Evolutionary conservation across 1,284 basidiomycete species (phyloP), one percentile per base, ranked within the genome.

Genomic region (Dichomitus squalens): DNA sequence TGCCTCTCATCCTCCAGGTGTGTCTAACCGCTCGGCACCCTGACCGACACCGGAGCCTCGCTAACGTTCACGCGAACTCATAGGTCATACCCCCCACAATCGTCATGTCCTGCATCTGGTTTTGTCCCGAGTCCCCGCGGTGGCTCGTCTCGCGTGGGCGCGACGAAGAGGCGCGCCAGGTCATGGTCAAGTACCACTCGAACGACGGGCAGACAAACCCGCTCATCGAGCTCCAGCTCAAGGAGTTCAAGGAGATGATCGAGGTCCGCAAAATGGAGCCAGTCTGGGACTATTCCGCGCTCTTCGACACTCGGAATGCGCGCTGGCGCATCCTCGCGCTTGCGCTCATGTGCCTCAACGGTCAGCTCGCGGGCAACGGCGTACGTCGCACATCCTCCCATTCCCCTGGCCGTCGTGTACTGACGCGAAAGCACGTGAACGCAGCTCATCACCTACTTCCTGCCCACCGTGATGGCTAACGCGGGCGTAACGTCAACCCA

Each of bases 111-210:
- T 55, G 46, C 53, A 52, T 66, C 48, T 64, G 52, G 58, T 60
- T 68, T 52, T 56, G 66, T 27, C 66, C 66, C 20, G 66, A 68
- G 47, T 66, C 64, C 2, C 66, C 66, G 1, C 59, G 66, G 16
- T 66, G 63, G 64, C 66, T 68, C 29, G 53, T 68, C 36, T 60
- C 64, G 27, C 66, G 64, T 46, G 64, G 65, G 3, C 58, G 62
- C 6, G 59, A 66, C 33, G 62, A 63, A 7, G 64, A 65, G 41
- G 66, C 66, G 25, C 60, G 60, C 4, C 58, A 59, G 4, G 59
- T 69, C 20, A 58, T 69, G 58, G 33, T 60, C 41, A 31, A 39
- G 25, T 60, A 53, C 36, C 58, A 60, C 40, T 57, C 56, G 46
- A 49, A 16, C 39, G 56, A 57, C 47, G 56, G 56, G 14, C 11